Conservation (phyloP, 768 basidiomycete genomes). For the Lyophyllum semitale region DNA sequence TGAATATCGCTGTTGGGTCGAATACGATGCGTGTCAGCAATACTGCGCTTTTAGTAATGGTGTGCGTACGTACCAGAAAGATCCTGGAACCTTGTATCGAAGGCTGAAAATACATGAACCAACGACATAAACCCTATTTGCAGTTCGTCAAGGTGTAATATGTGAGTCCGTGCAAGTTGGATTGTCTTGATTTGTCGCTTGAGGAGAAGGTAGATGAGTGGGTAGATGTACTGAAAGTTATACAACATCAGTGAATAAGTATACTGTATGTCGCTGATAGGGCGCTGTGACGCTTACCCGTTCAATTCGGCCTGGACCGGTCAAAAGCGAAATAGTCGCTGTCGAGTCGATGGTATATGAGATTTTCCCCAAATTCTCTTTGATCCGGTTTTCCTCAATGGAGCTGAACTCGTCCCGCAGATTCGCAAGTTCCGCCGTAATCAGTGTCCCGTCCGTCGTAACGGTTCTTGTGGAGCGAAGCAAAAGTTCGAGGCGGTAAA, state of each 20-base stretch:
- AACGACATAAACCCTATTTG: background rate
- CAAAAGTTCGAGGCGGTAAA: slow-evolving; percentile 35
- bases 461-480: slow-evolving; percentile 32
- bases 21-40: too few species aligned
- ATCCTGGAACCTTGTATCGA: background rate
- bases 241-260: too few species aligned
- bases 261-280: too few species aligned
- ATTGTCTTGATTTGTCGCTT: background rate
- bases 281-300: too few species aligned
- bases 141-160: background rate
- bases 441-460: slow-evolving; percentile 26
- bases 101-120: background rate
- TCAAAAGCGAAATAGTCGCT: slow-evolving; percentile 26
- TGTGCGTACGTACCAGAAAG: background rate
- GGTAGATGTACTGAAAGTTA: background rate
- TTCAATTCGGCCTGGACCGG: background rate
- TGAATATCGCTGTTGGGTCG: background rate
- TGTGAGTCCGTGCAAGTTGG: background rate
- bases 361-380: slow-evolving; percentile 27
- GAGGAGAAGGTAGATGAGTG: slow-evolving; percentile 3
- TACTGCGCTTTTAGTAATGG: background rate
- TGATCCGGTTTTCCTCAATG: slow-evolving; percentile 15
- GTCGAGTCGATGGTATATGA: slow-evolving; percentile 34
- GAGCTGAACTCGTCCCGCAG: background rate
- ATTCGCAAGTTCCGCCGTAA: background rate